Conservation (phyloP, 2,329 filamentous ascomycete species). For the Didymella pomorum region DNA sequence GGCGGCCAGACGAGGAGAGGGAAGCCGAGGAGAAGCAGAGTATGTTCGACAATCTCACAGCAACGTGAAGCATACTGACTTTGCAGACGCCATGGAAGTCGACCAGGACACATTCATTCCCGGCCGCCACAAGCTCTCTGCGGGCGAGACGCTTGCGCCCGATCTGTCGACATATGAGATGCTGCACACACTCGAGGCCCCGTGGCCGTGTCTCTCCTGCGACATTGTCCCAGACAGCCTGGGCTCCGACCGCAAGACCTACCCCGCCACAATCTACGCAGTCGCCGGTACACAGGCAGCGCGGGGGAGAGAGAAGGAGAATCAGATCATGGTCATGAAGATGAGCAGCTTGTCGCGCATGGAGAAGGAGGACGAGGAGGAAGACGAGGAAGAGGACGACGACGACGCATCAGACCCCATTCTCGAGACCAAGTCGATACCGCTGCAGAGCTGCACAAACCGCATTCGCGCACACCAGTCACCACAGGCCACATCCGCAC, state of each 20-base stretch:
- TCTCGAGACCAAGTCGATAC: constrained; percentile 89
- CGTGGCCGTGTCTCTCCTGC: constrained; percentile 97
- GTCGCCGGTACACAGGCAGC: constrained; percentile 96
- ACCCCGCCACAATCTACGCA: constrained; percentile 93
- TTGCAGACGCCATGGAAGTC: constrained; percentile 81
- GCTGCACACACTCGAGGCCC: constrained; percentile 91
- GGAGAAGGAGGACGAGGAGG: constrained; percentile 77
- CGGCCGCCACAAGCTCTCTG: constrained; percentile 87
- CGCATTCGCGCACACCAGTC: constrained; percentile 88
- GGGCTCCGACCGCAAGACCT: constrained; percentile 89
- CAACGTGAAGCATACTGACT: constrained; percentile 6
- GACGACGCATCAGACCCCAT: constrained; percentile 77
- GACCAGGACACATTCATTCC: constrained; percentile 96
- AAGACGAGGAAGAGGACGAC: constrained; percentile 68
- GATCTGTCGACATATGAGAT: constrained; percentile 97
- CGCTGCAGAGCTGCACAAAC: constrained; percentile 87
- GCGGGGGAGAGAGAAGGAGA: constrained; percentile 76
- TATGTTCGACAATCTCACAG: constrained; percentile 38
- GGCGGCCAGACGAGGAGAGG: constrained; percentile 87
- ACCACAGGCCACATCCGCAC: constrained; percentile 72
- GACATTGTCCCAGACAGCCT: constrained; percentile 87
- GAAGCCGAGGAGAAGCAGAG: constrained; percentile 86
- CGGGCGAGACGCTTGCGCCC: constrained; percentile 88
- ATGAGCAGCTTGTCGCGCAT: constrained; percentile 90
- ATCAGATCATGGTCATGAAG: constrained; percentile 95